Evolutionary conservation across 1,139 yeast species (phyloP), one percentile per base, ranked within the genome.

Genomic region (Geotrichum cucujoidarum): DNA sequence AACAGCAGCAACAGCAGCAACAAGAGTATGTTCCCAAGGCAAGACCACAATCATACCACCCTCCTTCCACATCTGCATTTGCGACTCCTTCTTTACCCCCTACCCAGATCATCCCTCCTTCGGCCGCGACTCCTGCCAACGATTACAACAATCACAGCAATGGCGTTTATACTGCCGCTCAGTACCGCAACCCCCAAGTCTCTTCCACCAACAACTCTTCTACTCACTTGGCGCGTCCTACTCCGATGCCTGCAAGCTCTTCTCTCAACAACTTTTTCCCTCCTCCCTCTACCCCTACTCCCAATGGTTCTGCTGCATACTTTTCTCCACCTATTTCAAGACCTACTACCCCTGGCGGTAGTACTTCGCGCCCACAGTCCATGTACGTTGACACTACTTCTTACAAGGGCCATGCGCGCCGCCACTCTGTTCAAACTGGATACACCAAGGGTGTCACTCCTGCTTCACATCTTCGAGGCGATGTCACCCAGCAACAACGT

Each of bases 371-470:
- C n/a, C 41, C 46, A 11, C 41, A 29, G 14, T 24, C 45, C 10
- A 42, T 42, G 25, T 36, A 42, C 27, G 31, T 42, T 13, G 46
- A 43, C 20, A 30, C 40, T 17, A 35, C 55, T 10, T 42, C 55
- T 17, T 47, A 37, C 41, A 30, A 29, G 43, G 25, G 39, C n/a
- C 60, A 60, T 45, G 47, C 57, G 16, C 56, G 62, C 31, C 43
- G 64, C 20, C 63, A 60, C 45, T 60, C 64, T 4, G 60, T 60
- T 8, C 64, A 60, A 52, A 55, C 53, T 14, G 56, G 57, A 14
- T 57, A 57, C 48, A 43, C 53, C 3, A 58, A 58, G 41, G 61
- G 60, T 3, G 55, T 59, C 21, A 35, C 55, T 5, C 31, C 43
- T 4, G 22, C 43, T 35, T n/a, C 43, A 29, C 43, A 40, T 14